Percentiles rank a stretch among this genome's conserved stretches.
Conservation (phyloP, 768 basidiomycete species). For the Asterophora parasitica region DNA sequence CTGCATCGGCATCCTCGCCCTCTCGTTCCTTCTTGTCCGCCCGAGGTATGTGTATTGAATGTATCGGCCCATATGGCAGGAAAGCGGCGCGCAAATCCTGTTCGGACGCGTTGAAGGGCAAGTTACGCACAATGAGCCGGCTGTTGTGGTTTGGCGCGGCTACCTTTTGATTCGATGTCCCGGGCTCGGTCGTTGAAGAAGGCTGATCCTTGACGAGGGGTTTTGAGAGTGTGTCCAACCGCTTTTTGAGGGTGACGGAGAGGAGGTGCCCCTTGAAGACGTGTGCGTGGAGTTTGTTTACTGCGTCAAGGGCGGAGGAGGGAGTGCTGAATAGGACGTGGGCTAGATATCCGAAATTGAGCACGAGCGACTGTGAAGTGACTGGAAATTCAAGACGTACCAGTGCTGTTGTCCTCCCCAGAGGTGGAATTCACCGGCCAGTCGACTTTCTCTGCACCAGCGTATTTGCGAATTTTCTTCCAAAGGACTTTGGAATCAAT, state of each 20-base stretch:
- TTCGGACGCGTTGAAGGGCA: constrained; percentile 79
- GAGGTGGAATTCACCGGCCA: constrained; percentile 55
- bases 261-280: constrained; percentile 86
- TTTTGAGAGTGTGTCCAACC: constrained; percentile 64
- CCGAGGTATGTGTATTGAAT: constrained; percentile 77
- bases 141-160: constrained; percentile 62
- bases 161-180: constrained; percentile 13
- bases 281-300: constrained; percentile 83
- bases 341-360: constrained; percentile 34
- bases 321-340: constrained; percentile 71
- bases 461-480: constrained; percentile 83
- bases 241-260: constrained; percentile 85
- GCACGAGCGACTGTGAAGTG: neutral
- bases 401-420: constrained; percentile 44
- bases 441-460: constrained; percentile 71
- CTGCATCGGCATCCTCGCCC: constrained; percentile 26
- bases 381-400: constrained; percentile 26
- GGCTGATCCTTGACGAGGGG: constrained; percentile 25
- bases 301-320: constrained; percentile 61
- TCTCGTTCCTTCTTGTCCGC: constrained; percentile 25
- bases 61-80: constrained; percentile 81
- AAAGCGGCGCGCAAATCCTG: constrained; percentile 84
- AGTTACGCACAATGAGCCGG: constrained; percentile 86
- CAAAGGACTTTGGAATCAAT: constrained; percentile 67
- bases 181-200: constrained; percentile 16